Evolutionary conservation across 768 basidiomycete species (phyloP), one percentile per base, ranked within the genome.

Genomic region (Serpula lacrymans): DNA sequence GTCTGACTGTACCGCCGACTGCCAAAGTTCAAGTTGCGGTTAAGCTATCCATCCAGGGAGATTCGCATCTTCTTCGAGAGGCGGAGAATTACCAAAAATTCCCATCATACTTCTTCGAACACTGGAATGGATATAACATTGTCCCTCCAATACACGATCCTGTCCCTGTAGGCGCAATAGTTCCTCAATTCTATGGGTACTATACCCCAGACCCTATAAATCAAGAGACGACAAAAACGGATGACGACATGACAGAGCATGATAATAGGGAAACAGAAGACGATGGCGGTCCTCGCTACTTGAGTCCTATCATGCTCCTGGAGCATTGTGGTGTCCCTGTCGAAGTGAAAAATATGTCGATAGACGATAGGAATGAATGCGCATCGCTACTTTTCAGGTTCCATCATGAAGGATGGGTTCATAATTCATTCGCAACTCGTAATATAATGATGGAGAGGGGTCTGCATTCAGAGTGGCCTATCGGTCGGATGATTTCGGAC

Each of bases 151-250:
- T 40, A 12, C 54, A 59, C 21, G 55, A 67, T 42, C 77, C 75
- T 0, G 63, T 68, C 0, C 71, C 74, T 2, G 57, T 70, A 2
- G 64, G 64, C 6, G 63, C 78, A 1, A 43, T 78, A 22, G 70
- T 74, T 5, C 77, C 79, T 2, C 75, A 77, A 53, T 80, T 69
- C 55, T 82, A 75, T 51, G 78, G 79, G 1, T 75, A 73, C 55
- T 80, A 78, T 49, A 51, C 59, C 1, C 61, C 62, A 10, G 45
- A 58, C 16, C 8, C 27, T 11, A 20, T 31, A 16, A 51, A 56
- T 21, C 65, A 67, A 1, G 58, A 41, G 26, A 33, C 38, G 13
- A 20, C 18, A 10, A 5, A n/a, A 1, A 33, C 42, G 14, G 43
- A 41, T 3, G 12, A 21, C 4, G 39, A 17, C 2, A 43, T 37